Evolutionary conservation across 139 green algal species (phyloP).

Genomic region (Chlorella sp.): DNA sequence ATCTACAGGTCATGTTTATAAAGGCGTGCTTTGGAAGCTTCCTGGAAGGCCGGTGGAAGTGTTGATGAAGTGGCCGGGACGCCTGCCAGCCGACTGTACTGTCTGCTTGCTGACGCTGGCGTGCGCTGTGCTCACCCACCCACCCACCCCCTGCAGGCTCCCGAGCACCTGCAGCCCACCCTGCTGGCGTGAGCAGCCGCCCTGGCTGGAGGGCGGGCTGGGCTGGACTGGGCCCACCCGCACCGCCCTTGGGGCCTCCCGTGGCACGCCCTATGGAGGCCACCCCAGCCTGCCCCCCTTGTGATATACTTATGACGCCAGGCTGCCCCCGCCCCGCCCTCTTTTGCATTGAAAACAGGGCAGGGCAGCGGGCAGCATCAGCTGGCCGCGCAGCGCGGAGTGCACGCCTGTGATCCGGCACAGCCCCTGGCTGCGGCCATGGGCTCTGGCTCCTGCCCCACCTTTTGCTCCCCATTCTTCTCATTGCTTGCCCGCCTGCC

Average conservation of each 20-base stretch:
- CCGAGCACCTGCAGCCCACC: constrained; percentile 76
- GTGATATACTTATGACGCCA: neutral
- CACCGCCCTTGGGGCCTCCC: too few relatives aligned
- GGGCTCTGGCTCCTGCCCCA: neutral
- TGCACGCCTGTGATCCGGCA: neutral
- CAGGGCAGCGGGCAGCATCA: neutral
- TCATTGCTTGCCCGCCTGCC: too few relatives aligned
- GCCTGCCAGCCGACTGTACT: neutral
- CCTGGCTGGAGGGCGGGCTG: too few relatives aligned
- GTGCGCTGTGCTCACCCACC: neutral
- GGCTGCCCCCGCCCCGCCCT: neutral
- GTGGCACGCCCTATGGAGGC: neutral
- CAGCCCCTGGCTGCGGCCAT: too few relatives aligned
- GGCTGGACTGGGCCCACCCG: too few relatives aligned
- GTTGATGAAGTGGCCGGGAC: neutral
- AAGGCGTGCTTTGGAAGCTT: too few relatives aligned
- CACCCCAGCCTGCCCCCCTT: neutral
- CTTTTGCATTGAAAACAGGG: neutral
- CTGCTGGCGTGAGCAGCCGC: constrained; percentile 55
- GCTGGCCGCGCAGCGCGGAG: neutral
- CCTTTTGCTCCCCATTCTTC: neutral
- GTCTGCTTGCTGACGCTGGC: neutral
- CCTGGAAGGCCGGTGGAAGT: too few relatives aligned
- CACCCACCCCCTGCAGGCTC: constrained; percentile 37
- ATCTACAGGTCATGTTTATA: too few relatives aligned